Percentiles rank a stretch among this genome's conserved stretches.
Conservation (phyloP, 1,139 yeast species). For the Blastobotrys illinoisensis region DNA sequence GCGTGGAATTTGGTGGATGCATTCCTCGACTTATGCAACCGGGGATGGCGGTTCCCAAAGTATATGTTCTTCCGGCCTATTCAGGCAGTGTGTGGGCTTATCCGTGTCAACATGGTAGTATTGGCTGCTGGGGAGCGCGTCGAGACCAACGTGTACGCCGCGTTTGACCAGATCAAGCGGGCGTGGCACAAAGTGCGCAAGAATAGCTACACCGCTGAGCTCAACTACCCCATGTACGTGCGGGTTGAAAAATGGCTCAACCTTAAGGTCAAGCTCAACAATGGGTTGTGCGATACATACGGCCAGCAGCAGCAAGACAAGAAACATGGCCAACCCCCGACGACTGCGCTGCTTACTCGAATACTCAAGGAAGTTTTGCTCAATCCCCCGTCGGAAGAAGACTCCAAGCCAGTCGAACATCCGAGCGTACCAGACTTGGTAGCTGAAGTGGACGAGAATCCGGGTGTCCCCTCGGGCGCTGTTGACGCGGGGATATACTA, state of each 20-base stretch:
- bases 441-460: neutral
- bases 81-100: slow-evolving; percentile 42
- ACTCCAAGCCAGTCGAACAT: neutral
- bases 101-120: slow-evolving; percentile 18
- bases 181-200: slow-evolving; percentile 10
- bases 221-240: neutral
- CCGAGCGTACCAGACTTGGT: neutral
- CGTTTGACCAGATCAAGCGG: slow-evolving; percentile 11
- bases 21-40: slow-evolving; percentile 1
- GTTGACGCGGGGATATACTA: neutral
- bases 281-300: neutral
- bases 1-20: neutral
- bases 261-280: neutral
- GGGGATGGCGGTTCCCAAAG: slow-evolving; percentile 38
- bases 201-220: neutral
- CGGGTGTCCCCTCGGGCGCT: neutral
- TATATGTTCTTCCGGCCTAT: slow-evolving; percentile 52
- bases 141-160: slow-evolving; percentile 6
- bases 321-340: neutral
- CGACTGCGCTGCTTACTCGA: neutral
- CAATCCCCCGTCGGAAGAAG: neutral
- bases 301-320: neutral
- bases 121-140: slow-evolving; percentile 14
- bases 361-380: slow-evolving; percentile 1
- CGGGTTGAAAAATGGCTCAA: neutral